Conservation (phyloP, 177 flowering plant species). For the Vitis hybrid region DNA sequence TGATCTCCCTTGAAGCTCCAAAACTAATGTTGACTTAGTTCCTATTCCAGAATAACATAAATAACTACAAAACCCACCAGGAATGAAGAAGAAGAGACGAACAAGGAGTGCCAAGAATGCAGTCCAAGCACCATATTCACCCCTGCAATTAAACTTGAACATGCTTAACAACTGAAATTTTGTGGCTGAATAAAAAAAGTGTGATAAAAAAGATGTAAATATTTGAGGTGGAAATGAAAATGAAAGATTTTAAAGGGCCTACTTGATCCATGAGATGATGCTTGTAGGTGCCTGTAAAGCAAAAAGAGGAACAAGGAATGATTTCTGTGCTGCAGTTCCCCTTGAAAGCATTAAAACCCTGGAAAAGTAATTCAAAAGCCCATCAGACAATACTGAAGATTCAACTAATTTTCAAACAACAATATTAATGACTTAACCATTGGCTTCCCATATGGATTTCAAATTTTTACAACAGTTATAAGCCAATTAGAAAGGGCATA, state of each 20-base stretch:
- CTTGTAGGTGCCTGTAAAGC: conserved; percentile 77
- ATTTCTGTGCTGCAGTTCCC: conserved; percentile 71
- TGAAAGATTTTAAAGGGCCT: conserved; percentile 20
- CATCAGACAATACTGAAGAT: neutral
- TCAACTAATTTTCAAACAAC: too few relatives aligned
- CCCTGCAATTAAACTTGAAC: conserved; percentile 42
- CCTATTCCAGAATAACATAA: neutral
- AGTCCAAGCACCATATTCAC: conserved; percentile 85
- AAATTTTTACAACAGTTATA: too few relatives aligned
- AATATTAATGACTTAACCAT: too few relatives aligned
- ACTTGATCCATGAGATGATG: conserved; percentile 82
- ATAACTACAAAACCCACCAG: conserved; percentile 50
- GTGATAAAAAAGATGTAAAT: neutral
- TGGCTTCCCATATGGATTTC: too few relatives aligned
- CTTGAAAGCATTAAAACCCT: conserved; percentile 68
- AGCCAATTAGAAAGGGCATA: too few relatives aligned
- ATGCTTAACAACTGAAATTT: neutral
- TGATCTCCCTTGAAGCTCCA: too few relatives aligned
- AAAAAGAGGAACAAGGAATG: conserved; percentile 82
- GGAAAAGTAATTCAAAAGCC: neutral
- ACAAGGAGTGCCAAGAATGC: conserved; percentile 84
- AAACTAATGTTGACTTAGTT: neutral
- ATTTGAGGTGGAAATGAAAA: neutral
- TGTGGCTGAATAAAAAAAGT: neutral
- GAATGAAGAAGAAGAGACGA: conserved; percentile 79